Evolutionary conservation across 805 yeast species (phyloP).

Genomic region (Candida boleticola): DNA sequence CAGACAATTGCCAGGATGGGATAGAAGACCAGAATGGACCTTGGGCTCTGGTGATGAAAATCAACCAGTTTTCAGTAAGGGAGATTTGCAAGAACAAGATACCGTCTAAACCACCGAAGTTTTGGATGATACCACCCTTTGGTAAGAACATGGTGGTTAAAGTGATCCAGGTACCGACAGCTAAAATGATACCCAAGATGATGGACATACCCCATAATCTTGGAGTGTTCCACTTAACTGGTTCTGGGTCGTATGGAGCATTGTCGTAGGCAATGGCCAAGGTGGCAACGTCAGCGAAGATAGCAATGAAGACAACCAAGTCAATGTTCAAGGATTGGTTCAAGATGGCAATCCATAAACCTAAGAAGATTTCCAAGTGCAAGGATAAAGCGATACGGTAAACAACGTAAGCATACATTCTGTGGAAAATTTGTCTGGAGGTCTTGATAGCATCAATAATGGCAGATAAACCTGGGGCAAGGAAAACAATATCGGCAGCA

Average conservation of each 20-base stretch:
- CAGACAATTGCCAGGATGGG: slow-evolving; percentile 96
- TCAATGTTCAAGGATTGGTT: slow-evolving; percentile 84
- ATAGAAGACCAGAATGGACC: slow-evolving; percentile 98
- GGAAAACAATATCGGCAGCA: slow-evolving; percentile 92
- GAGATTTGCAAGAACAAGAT: slow-evolving; percentile 91
- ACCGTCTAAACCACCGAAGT: slow-evolving; percentile 94
- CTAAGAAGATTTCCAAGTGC: slow-evolving; percentile 92
- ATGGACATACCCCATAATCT: slow-evolving; percentile 97
- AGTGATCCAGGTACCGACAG: slow-evolving; percentile 92
- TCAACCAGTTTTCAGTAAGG: slow-evolving; percentile 95
- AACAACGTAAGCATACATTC: slow-evolving; percentile 97
- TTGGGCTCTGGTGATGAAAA: slow-evolving; percentile 93
- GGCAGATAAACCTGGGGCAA: slow-evolving; percentile 94
- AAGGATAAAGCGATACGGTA: slow-evolving; percentile 96
- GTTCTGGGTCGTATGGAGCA: slow-evolving; percentile 90
- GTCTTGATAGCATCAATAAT: slow-evolving; percentile 91
- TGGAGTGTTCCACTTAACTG: slow-evolving; percentile 96
- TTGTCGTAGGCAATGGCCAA: slow-evolving; percentile 96
- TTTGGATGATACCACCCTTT: slow-evolving; percentile 92
- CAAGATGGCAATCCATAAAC: slow-evolving; percentile 95
- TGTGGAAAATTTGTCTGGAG: slow-evolving; percentile 96
- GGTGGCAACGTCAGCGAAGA: slow-evolving; percentile 96
- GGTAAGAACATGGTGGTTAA: slow-evolving; percentile 89
- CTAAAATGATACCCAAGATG: slow-evolving; percentile 79
- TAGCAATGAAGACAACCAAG: slow-evolving; percentile 93